Percentiles rank a stretch among this genome's conserved stretches.
Evolutionary conservation across 768 basidiomycete genomes (phyloP).

Genomic region (Mycena rosella): DNA sequence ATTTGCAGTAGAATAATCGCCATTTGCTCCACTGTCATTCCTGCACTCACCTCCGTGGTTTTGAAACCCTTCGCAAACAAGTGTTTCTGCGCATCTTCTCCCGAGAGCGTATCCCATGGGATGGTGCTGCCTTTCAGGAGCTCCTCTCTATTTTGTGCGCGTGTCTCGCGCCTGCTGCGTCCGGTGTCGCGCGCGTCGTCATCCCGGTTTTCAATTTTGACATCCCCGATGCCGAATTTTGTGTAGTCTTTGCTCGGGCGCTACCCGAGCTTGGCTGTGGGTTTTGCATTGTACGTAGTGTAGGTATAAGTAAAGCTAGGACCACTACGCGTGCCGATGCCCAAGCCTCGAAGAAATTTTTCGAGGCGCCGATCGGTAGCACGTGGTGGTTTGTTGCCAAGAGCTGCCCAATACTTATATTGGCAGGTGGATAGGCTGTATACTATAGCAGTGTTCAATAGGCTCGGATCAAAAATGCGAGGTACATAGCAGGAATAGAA

Average conservation of each 20-base stretch:
- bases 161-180: not conserved
- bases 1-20: not conserved
- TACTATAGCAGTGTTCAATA: too few species aligned
- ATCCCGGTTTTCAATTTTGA: not conserved
- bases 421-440: too few species aligned
- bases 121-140: too few species aligned
- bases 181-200: not conserved
- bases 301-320: slow-evolving; percentile 1
- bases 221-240: too few species aligned
- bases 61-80: not conserved
- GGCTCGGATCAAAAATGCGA: too few species aligned
- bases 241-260: too few species aligned
- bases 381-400: slow-evolving; percentile 26
- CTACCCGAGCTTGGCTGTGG: too few species aligned
- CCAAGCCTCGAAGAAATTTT: slow-evolving; percentile 7
- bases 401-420: too few species aligned
- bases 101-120: not conserved
- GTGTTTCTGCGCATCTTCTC: not conserved
- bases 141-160: not conserved
- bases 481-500: too few species aligned
- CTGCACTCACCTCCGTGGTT: not conserved
- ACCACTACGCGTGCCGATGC: slow-evolving; percentile 3
- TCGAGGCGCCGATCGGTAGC: not conserved
- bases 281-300: too few species aligned
- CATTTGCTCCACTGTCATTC: not conserved